These are phyloP conservation scores for Cytospora piceae DNA, from an alignment of 2,329 filamentous ascomycete species.

Conservation along the genomic window DNA sequence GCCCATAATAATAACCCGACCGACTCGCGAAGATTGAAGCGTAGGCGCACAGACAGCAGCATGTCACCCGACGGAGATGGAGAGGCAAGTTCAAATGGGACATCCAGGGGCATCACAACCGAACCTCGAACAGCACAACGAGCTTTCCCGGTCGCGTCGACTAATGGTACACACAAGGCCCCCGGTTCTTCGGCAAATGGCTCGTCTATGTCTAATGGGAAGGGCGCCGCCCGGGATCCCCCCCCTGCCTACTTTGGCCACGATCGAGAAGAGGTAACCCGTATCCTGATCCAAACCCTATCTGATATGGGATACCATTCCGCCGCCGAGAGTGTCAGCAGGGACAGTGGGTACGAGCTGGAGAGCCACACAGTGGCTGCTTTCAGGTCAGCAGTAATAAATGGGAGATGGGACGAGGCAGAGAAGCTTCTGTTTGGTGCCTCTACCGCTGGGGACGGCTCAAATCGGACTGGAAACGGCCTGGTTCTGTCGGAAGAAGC, in stretches of 20 bases:
- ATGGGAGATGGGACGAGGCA: conserved; percentile 83
- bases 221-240: conserved; percentile 30
- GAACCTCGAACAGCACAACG: conserved; percentile 54
- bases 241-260: conserved; percentile 73
- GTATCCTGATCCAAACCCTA: conserved; percentile 89
- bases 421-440: conserved; percentile 75
- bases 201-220: conserved; percentile 46
- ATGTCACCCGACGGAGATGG: conserved; percentile 67
- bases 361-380: conserved; percentile 86
- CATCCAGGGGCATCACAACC: conserved; percentile 58
- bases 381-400: conserved; percentile 79
- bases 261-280: conserved; percentile 87
- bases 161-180: conserved; percentile 55
- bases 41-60: conserved; percentile 57
- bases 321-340: conserved; percentile 74
- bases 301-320: conserved; percentile 83
- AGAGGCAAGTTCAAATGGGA: conserved; percentile 56
- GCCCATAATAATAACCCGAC: conserved; percentile 15
- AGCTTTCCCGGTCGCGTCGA: conserved; percentile 41
- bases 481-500: conserved; percentile 76
- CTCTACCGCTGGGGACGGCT: conserved; percentile 40
- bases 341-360: conserved; percentile 84
- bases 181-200: conserved; percentile 55
- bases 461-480: conserved; percentile 51
- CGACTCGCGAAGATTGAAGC: conserved; percentile 54